These are phyloP conservation scores for Cicer yamashitae DNA, from an alignment of 306 rosid genomes.

Conservation along the genomic window DNA sequence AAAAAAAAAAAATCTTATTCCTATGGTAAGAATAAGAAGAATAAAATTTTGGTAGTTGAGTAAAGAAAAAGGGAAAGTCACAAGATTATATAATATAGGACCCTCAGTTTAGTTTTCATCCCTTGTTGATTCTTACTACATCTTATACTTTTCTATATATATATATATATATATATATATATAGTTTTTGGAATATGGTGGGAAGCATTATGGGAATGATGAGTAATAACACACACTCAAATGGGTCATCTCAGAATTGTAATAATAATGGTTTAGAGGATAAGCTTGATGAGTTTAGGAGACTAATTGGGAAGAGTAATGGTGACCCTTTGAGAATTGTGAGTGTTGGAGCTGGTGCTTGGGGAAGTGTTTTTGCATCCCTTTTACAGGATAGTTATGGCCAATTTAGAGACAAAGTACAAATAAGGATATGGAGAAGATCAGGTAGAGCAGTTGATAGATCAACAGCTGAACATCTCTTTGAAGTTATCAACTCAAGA, in stretches of 20 bases:
- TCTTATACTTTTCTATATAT: neutral
- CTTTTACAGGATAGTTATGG: constrained; percentile 82
- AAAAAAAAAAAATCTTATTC: constrained; percentile 35
- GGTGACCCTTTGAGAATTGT: constrained; percentile 86
- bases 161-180: neutral
- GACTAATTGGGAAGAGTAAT: constrained; percentile 60
- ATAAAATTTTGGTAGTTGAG: constrained; percentile 34
- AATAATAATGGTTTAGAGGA: constrained; percentile 63
- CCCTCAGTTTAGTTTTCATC: constrained; percentile 30
- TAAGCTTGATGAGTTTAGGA: constrained; percentile 76
- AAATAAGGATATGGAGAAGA: constrained; percentile 87
- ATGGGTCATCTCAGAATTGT: constrained; percentile 64
- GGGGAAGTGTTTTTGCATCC: constrained; percentile 95
- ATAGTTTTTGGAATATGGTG: constrained; percentile 56
- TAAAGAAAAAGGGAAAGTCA: constrained; percentile 31
- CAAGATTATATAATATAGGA: constrained; percentile 38
- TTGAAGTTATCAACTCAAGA: constrained; percentile 85
- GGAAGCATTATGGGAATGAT: constrained; percentile 60
- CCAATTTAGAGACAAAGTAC: constrained; percentile 79
- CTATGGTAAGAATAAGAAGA: constrained; percentile 37
- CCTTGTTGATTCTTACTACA: constrained; percentile 3
- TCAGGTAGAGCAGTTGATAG: constrained; percentile 73
- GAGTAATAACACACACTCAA: constrained; percentile 47
- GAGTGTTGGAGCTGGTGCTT: constrained; percentile 94
- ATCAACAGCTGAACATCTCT: constrained; percentile 80